Conservation (phyloP, 257 asterid species). For the Verbena officinalis region DNA sequence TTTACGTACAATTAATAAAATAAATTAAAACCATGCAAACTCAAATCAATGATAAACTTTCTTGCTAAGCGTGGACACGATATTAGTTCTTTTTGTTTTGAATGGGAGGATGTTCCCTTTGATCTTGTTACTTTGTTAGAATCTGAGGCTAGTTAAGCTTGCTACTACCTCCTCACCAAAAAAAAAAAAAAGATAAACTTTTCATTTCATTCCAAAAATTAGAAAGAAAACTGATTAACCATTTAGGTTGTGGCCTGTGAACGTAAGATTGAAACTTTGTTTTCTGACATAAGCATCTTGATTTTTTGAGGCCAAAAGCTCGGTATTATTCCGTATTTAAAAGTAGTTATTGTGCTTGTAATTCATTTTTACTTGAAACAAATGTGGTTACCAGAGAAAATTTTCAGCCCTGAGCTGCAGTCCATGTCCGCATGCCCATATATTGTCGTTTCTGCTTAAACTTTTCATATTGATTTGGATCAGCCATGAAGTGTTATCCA, state of each 20-base stretch:
- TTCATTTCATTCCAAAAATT: neutral
- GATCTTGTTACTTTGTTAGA: too few species aligned
- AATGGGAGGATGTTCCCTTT: too few species aligned
- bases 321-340: constrained; percentile 58
- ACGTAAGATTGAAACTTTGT: too few species aligned
- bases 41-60: neutral
- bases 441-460: neutral
- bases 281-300: constrained; percentile 91
- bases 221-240: neutral
- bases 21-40: neutral
- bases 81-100: neutral
- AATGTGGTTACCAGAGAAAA: neutral
- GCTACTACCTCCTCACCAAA: too few species aligned
- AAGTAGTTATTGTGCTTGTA: constrained; percentile 42
- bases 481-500: too few species aligned
- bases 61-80: too few species aligned
- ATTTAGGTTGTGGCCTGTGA: neutral
- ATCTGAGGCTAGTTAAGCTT: too few species aligned
- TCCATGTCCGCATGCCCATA: neutral
- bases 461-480: too few species aligned
- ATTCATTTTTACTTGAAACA: neutral
- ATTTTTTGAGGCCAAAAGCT: constrained; percentile 74
- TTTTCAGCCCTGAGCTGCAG: neutral
- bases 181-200: too few species aligned
- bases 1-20: neutral